These are phyloP conservation scores for Phlyctochytrium planicorne DNA, from an alignment of 192 early-diverging fungal genomes.

Conservation along the genomic window DNA sequence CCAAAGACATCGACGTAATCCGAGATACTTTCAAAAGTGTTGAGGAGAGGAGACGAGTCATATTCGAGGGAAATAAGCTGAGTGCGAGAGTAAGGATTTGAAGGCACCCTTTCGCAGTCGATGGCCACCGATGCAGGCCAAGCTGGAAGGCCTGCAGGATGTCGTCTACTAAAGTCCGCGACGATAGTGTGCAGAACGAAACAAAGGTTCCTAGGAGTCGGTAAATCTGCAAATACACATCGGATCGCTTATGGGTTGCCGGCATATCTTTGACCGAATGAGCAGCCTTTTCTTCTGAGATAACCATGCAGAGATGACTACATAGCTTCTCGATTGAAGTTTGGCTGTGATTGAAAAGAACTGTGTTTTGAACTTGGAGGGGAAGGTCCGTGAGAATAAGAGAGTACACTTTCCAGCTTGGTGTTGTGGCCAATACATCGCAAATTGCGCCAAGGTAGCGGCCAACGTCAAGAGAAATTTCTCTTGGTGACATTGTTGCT, in stretches of 20 bases:
- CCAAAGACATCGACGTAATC: slow-evolving; percentile 73
- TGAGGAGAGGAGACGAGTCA: slow-evolving; percentile 69
- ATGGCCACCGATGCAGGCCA: slow-evolving; percentile 69
- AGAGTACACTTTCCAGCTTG: slow-evolving; percentile 69
- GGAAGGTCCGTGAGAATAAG: slow-evolving; percentile 65
- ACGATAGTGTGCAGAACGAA: slow-evolving; percentile 64
- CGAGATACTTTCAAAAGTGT: slow-evolving; percentile 77
- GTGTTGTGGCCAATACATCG: slow-evolving; percentile 64
- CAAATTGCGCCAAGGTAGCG: slow-evolving; percentile 60
- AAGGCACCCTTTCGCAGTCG: slow-evolving; percentile 75
- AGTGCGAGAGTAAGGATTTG: slow-evolving; percentile 78
- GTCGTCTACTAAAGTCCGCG: slow-evolving; percentile 65
- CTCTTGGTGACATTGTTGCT: no score
- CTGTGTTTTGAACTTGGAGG: slow-evolving; percentile 70
- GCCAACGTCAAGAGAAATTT: slow-evolving; percentile 31
- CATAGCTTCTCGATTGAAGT: slow-evolving; percentile 54
- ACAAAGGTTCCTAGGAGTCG: slow-evolving; percentile 66
- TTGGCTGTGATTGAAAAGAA: slow-evolving; percentile 66
- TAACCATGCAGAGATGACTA: slow-evolving; percentile 55
- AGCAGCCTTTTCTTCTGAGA: slow-evolving; percentile 55
- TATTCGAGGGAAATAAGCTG: slow-evolving; percentile 74
- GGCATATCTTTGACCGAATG: slow-evolving; percentile 60
- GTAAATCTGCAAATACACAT: slow-evolving; percentile 65
- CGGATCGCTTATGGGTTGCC: slow-evolving; percentile 56
- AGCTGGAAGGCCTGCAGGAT: slow-evolving; percentile 71